Conservation (phyloP, 1,284 basidiomycete genomes). For the Trichosporon coremiiforme region DNA sequence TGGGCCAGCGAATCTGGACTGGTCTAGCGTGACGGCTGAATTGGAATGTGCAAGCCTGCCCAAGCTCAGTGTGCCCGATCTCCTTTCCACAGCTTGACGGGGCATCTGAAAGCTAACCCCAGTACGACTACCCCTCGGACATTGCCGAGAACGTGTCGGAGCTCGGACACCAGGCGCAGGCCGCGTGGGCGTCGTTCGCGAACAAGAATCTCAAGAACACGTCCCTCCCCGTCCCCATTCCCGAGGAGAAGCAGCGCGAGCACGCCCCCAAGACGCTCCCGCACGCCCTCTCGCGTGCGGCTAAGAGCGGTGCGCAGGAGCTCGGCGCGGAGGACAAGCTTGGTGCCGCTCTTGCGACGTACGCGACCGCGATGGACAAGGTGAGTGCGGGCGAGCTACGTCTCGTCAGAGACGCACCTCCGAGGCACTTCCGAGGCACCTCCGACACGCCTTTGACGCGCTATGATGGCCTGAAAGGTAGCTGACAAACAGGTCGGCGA, state of each 20-base stretch:
- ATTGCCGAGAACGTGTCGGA: constrained; percentile 61
- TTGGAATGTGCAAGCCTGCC: neutral
- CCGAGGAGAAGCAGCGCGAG: constrained; percentile 45
- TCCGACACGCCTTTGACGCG: too few relatives aligned
- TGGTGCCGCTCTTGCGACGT: constrained; percentile 73
- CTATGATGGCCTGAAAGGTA: neutral
- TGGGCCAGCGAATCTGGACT: neutral
- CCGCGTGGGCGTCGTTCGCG: constrained; percentile 81
- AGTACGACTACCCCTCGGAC: constrained; percentile 76
- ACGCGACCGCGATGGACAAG: constrained; percentile 82
- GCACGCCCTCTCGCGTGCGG: constrained; percentile 84
- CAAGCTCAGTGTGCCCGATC: neutral
- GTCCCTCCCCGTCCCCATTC: constrained; percentile 74
- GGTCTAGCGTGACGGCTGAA: neutral
- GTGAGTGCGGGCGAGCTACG: constrained; percentile 38
- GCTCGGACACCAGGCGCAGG: constrained; percentile 67
- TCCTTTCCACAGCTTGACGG: neutral
- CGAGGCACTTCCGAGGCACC: too few relatives aligned
- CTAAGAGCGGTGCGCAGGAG: constrained; percentile 70
- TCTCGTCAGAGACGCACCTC: neutral
- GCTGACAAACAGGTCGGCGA: constrained; percentile 64
- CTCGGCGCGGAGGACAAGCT: constrained; percentile 66
- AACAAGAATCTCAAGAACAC: constrained; percentile 86
- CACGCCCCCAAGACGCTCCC: constrained; percentile 85
- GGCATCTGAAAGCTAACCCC: constrained; percentile 15